Base-by-base conservation (phyloP, 192 early-diverging fungal species). In the Coemansia reversa region DNA sequence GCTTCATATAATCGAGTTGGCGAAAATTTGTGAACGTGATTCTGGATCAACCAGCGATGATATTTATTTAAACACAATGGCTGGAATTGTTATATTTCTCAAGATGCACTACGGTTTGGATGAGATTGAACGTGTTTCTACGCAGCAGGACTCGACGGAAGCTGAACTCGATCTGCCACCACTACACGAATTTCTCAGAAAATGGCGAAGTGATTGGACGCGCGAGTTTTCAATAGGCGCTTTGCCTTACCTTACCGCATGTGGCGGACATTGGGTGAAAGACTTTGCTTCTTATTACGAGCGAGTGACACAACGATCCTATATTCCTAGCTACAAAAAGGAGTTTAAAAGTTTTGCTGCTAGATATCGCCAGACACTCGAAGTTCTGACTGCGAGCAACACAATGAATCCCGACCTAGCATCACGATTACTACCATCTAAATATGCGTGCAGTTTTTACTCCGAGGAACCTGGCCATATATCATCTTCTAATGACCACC, bases 101-200 rank as follows among this genome's bases (percentile, higher is more conserved):
- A 74, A 80, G 55, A 50, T 80, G 59, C 77, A 80, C 62, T 80
- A 80, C 25, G 77, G 77, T 11, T 23, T 80, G 55, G 77, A 80
- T 47, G 77, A 80, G 59, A 63, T 80, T 20, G 77, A 80, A 62
- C 77, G 77, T 16, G 27, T 25, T 24, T 29, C 55, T 0, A 5
- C n/a, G 32, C 49, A 25, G 20, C 23, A 29, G 12, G 27, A 7
- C 33, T 33, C 4, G 52, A 55, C 49, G 22, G 61, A 65, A 23
- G 5, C 2, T 3, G 57, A n/a, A n/a, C 45, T 51, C 4, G 59
- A 66, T 24, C 58, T 75, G 16, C 77, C 77, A 23, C 60, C 72
- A 7, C 50, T 80, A 49, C 28, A 24, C 11, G 65, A 61, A 19
- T 80, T 80, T 59, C 47, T 80, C 20, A 59, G 48, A 2, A 52